Evolutionary conservation across 345 rosid genomes (phyloP).

Genomic region (Linum lewisii): DNA sequence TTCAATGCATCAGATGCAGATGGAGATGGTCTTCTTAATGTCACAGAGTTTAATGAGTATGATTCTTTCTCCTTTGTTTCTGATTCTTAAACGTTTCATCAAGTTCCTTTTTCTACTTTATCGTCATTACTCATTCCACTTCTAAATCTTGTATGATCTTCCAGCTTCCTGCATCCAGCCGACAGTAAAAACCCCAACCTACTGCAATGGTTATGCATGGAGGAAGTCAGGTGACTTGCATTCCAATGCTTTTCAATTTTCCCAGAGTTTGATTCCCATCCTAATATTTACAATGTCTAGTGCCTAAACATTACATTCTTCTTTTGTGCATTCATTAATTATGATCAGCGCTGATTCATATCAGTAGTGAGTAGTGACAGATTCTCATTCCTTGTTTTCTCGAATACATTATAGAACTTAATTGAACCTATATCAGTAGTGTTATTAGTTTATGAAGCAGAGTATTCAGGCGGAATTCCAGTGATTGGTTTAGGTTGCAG

Average conservation of each 20-base stretch:
- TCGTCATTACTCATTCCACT: background rate
- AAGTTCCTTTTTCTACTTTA: slow-evolving; percentile 3
- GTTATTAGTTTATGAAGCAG: background rate
- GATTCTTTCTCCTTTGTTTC: slow-evolving; percentile 17
- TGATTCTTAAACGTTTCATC: background rate
- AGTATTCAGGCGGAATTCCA: background rate
- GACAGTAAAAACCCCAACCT: slow-evolving; percentile 76
- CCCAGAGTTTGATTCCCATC: background rate
- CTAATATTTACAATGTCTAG: too few relatives aligned
- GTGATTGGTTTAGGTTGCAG: background rate
- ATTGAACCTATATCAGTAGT: background rate
- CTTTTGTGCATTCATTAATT: background rate
- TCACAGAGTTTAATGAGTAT: slow-evolving; percentile 95
- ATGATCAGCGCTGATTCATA: background rate
- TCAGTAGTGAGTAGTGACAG: background rate
- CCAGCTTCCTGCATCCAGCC: slow-evolving; percentile 94
- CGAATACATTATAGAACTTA: background rate
- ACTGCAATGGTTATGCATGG: slow-evolving; percentile 78
- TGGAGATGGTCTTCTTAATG: slow-evolving; percentile 79
- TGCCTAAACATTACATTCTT: background rate
- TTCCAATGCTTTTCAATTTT: slow-evolving; percentile 5
- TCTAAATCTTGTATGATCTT: slow-evolving; percentile 14
- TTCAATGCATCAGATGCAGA: slow-evolving; percentile 91
- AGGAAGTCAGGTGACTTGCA: slow-evolving; percentile 74
- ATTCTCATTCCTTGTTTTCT: background rate